A percentile compares a stretch with the other conserved stretches of the same genome.
phyloP scores from a whole-genome alignment of 495 filamentous ascomycete genomes.

The Arthonia radiata region DNA sequence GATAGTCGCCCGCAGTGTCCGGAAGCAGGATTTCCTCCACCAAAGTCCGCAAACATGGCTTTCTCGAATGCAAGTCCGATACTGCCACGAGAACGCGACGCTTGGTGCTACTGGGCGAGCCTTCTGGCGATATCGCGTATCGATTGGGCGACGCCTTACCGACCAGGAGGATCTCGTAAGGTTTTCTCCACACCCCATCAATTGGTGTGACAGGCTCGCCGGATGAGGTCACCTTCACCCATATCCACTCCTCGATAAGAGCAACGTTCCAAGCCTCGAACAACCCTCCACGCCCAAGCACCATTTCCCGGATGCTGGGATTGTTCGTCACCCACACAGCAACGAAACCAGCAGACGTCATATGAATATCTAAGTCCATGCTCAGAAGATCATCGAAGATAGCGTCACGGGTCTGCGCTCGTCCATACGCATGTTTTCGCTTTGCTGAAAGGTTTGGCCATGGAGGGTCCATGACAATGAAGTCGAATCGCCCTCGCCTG shows the following conservation, averaged over 20 bases:
- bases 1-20: constrained; percentile 24
- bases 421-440: constrained; percentile 28
- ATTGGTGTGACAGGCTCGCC: constrained; percentile 51
- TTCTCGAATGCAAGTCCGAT: constrained; percentile 78
- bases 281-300: constrained; percentile 27
- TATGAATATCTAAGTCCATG: constrained; percentile 28
- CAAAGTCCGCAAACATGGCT: constrained; percentile 42
- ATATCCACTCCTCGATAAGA: constrained; percentile 63
- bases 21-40: constrained; percentile 27
- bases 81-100: constrained; percentile 48
- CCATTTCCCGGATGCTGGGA: constrained; percentile 25
- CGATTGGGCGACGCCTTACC: too few relatives aligned
- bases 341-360: constrained; percentile 29
- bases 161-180: constrained; percentile 65
- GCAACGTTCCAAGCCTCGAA: constrained; percentile 40
- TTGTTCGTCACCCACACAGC: constrained; percentile 86
- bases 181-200: constrained; percentile 49
- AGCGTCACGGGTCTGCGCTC: constrained; percentile 29
- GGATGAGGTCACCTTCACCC: constrained; percentile 54
- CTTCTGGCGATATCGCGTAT: too few relatives aligned
- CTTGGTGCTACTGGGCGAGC: constrained; percentile 4
- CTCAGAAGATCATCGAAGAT: constrained; percentile 19
- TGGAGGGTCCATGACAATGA: constrained; percentile 74
- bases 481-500: constrained; percentile 30
- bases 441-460: constrained; percentile 81